Evolutionary conservation across 495 filamentous ascomycete species (phyloP), one percentile per base, ranked within the genome.

Genomic region (Penicillium longicatenatum): DNA sequence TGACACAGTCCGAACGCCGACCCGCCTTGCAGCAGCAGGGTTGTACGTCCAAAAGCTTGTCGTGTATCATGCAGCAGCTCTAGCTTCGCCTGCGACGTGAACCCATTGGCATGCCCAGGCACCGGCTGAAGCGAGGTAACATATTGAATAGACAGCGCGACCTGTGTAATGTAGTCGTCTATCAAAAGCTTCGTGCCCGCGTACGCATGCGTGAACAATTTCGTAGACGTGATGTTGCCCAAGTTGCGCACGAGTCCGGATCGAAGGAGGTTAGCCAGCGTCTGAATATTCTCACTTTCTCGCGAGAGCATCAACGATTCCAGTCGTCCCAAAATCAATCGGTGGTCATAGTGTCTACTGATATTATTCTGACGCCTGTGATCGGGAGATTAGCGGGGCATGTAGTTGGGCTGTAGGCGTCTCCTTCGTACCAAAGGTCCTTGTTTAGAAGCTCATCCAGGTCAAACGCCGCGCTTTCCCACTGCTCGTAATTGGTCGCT

Each of bases 1-100:
- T 98, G 93, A 62, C 91, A 97, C 6, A 96, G 73, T 0, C 92
- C 93, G 63, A 98, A 98, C 35, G 94, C 92, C 29, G 92, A 88
- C 3, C 93, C 93, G 20, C 93, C 93, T 67, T 97, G 93, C 4
- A 98, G 71, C 12, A 97, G 88, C 45, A 98, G 77, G 2, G 90
- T 92, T 39, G 85, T 92, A 43, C 92, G 79, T 19, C 93, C 93
- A 77, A 95, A 96, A 0, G 91, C 91, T 65, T 94, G 92, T 12
- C 93, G 81, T 11, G 91, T 92, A 76, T 96, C 91, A 66, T 96
- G 91, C 50, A 97, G 75, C 46, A 97, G 79, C 67, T 97, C 90
- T 39, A 97, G 76, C 73, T 96, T 97, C 17, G 83, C 82, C 73
- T 97, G 93, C 21, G 87, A 90, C 19, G 86, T 90, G 64, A 96